Base-by-base conservation (phyloP, 2,329 filamentous ascomycete genomes). In the Graphiopsis chlorocephala region DNA sequence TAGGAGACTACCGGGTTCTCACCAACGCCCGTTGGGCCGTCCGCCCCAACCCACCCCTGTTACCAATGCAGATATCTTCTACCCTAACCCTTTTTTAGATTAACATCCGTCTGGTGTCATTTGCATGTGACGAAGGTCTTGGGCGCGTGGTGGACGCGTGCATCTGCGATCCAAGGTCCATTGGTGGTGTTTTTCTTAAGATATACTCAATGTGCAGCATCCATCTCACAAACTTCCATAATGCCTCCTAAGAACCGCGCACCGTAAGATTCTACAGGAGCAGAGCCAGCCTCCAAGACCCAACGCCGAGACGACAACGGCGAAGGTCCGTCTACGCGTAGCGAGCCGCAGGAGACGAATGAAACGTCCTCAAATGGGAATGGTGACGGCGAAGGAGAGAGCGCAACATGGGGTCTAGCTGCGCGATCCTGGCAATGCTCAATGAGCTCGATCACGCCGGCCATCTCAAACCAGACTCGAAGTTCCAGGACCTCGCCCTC, bases 401-500 rank as follows among this genome's bases (percentile, higher is more conserved):
- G 26, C 28, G 8, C 45, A 64, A 35, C 62, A 38, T 7, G 29
- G 48, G 17, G 29, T 31, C 17, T 29, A 67, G 68, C 14, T 20
- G 14, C 25, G 65, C 67, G 17, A 12, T 68, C 1, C 50, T 71
- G 15, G 55, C 65, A 4, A 59, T 61, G 6, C 57, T 71, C 29
- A 65, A 70, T 45, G 45, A 42, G 4, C 33, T 71, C 11, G 67
- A 71, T 42, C 64, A 61, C 15, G 66, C 33, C 5, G 64, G 45
- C 14, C 38, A 65, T 33, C 61, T 70, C 20, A 67, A 65, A 29
- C 28, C 48, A 26, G 68, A 70, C 53, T 67, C 66, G 0, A 35
- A 64, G n/a, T 64, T 67, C 47, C 58, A 50, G n/a, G 65, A 71
- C 28, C 35, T 71, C 5, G 57, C 42, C 25, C 60, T 70, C 3